Evolutionary conservation across 306 rosid genomes (phyloP), one percentile per base, ranked within the genome.

Genomic region (Cucurbita maxima): DNA sequence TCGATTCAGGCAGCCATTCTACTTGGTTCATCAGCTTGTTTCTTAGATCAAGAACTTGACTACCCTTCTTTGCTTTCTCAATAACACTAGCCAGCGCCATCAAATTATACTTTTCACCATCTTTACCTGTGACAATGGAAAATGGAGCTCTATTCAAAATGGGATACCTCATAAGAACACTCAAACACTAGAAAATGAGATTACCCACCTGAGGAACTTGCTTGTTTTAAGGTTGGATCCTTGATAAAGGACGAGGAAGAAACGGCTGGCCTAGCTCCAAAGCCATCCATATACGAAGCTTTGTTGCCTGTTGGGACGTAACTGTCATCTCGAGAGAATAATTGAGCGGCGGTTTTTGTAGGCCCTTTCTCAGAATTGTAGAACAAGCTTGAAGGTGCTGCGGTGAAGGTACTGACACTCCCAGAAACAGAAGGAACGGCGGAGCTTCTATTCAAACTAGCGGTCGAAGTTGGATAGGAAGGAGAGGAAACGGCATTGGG

Each of bases 1-100:
- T 79, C 0, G 96, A 82, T 70, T 87, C 94, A 30, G 97, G 97
- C n/a, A 92, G 79, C 96, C 96, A 92, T 57, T 89, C 97, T 52
- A 92, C 86, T 75, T 85, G 96, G 60, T 86, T 88, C 89, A 81
- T 80, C 85, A 92, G 77, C 82, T 88, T 87, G 79, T 74, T 85
- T 67, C 63, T 83, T 25, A 92, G 90, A 58, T 88, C 81, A 72
- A 92, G 85, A 62, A 82, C 92, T 61, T 78, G 79, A 43, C 87
- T 83, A 5, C 92, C 94, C 74, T 88, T 92, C 83, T 89, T 92
- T 0, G 89, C 92, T 44, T 86, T 89, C 76, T 92, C 97, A 79
- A 92, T 89, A 62, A 92, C 53, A 82, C 93, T 83, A 73, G 90
- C 94, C 50, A 92, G 84, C 79, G 88, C 86, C 57, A 92, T 89